phyloP scores from a whole-genome alignment of 2,329 filamentous ascomycete genomes.

The Diaporthe humulicola region DNA sequence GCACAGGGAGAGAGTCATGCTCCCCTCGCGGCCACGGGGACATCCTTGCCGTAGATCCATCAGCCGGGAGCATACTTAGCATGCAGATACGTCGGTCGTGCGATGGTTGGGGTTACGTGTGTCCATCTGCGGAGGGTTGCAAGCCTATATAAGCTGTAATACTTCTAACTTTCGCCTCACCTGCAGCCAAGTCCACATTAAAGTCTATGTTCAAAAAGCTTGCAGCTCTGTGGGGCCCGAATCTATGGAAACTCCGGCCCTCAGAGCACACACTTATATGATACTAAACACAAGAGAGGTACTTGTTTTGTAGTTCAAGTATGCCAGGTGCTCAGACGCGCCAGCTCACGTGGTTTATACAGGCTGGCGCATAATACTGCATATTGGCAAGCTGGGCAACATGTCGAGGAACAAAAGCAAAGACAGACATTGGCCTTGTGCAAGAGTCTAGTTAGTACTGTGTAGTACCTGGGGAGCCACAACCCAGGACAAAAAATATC shows the following conservation, averaged over 20 bases:
- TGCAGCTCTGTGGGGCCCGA: neutral
- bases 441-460: neutral
- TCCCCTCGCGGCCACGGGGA: neutral
- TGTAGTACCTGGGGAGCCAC: neutral
- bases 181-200: conserved; percentile 1
- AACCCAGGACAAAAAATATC: neutral
- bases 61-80: neutral
- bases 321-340: neutral
- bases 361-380: neutral
- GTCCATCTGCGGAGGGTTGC: neutral
- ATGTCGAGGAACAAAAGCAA: neutral
- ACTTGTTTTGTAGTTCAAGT: too few species aligned
- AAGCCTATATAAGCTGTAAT: neutral
- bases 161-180: conserved; percentile 18
- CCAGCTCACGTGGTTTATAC: neutral
- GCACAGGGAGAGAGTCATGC: conserved; percentile 29
- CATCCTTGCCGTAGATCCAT: conserved; percentile 10
- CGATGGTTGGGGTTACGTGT: neutral
- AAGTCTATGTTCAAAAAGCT: neutral
- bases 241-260: neutral
- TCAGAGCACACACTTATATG: too few species aligned
- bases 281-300: too few species aligned
- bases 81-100: neutral
- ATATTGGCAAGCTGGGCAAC: neutral
- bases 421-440: neutral